Evolutionary conservation across 805 yeast species (phyloP).

Genomic region (Wickerhamomyces sydowiorum): DNA sequence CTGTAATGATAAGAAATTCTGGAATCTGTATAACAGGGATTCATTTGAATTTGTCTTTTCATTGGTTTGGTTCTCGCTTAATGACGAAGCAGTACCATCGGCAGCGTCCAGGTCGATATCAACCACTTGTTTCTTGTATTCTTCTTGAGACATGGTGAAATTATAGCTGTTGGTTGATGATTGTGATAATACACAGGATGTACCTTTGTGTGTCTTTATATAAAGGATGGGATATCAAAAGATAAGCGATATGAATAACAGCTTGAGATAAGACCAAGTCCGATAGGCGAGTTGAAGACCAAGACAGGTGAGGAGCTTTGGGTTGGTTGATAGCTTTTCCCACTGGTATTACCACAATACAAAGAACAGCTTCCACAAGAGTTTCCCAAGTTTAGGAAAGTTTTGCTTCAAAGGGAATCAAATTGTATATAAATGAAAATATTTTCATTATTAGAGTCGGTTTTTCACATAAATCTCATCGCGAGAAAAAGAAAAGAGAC

Average conservation of each 20-base stretch:
- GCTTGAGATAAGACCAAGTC: not conserved
- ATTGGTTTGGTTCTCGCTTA: not conserved
- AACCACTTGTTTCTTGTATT: not conserved
- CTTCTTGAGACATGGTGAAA: constrained; percentile 28
- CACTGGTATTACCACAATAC: not conserved
- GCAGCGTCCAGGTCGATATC: not conserved
- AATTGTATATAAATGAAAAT: too few species aligned
- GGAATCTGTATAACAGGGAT: not conserved
- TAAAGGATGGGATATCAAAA: too few species aligned
- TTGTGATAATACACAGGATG: not conserved
- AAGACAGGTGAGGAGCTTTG: not conserved
- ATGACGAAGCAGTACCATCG: constrained; percentile 29
- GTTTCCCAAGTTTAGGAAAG: too few species aligned
- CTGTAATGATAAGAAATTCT: constrained; percentile 4
- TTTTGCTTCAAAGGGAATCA: not conserved
- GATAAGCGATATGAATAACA: too few species aligned
- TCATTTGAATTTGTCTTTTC: not conserved
- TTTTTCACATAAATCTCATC: too few species aligned
- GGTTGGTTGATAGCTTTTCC: not conserved
- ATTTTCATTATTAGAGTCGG: too few species aligned
- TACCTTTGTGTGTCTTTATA: too few species aligned
- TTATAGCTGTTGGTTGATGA: not conserved
- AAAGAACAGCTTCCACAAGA: not conserved
- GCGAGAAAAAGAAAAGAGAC: too few species aligned
- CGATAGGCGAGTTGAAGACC: not conserved